phyloP scores from a whole-genome alignment of 108 stramenopile genomes.

The Seminavis robusta region DNA sequence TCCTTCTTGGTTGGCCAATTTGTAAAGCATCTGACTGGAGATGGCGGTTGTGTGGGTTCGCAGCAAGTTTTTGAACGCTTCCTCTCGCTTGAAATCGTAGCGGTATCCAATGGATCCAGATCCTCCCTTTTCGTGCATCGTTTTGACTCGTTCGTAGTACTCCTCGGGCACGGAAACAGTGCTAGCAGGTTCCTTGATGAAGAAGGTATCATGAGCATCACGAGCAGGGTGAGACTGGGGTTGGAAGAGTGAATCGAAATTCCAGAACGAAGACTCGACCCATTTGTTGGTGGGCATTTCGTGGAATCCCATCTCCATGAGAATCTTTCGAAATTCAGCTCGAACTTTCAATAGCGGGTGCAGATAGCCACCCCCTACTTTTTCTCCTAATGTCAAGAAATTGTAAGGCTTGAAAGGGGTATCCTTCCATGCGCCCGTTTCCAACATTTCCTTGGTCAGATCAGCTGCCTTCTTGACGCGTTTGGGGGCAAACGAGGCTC shows the following conservation, averaged over 20 bases:
- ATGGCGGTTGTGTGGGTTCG: slow-evolving; percentile 99
- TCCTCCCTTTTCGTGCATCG: slow-evolving; percentile 96
- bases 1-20: slow-evolving; percentile 93
- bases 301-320: slow-evolving; percentile 98
- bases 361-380: slow-evolving; percentile 90
- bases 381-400: slow-evolving; percentile 89
- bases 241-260: slow-evolving; percentile 99
- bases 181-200: slow-evolving; percentile 93
- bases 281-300: slow-evolving; percentile 99
- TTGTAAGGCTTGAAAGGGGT: slow-evolving; percentile 96
- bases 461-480: slow-evolving; percentile 94
- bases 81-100: slow-evolving; percentile 90
- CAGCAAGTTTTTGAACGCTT: slow-evolving; percentile 97
- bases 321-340: slow-evolving; percentile 92
- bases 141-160: slow-evolving; percentile 96
- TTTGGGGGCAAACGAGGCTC: slow-evolving; percentile 72
- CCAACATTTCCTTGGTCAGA: slow-evolving; percentile 97
- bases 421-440: slow-evolving; percentile 88
- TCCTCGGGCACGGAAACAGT: slow-evolving; percentile 91
- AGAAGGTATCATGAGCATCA: slow-evolving; percentile 99
- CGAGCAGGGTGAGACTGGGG: slow-evolving; percentile 99
- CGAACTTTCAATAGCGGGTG: slow-evolving; percentile 98
- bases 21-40: slow-evolving; percentile 95
- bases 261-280: slow-evolving; percentile 99
- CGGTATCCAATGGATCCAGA: slow-evolving; percentile 95